Conservation (phyloP, 352 stramenopile genomes). For the Phytophthora capsici region DNA sequence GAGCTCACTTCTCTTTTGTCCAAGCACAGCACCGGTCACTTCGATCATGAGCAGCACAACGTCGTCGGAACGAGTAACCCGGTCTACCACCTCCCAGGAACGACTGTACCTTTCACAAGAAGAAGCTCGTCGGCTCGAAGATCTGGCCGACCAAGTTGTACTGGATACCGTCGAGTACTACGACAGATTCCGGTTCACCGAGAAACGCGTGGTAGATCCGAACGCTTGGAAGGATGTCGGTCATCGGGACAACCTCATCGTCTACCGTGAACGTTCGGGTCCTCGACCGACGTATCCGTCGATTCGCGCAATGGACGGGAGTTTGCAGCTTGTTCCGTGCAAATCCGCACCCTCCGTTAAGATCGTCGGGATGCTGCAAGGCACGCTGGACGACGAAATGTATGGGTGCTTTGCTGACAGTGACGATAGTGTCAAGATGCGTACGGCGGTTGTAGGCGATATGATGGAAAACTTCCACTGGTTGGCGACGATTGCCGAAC, state of each 20-base stretch:
- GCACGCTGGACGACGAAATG: constrained; percentile 51
- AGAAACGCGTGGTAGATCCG: constrained; percentile 41
- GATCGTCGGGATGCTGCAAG: constrained; percentile 46
- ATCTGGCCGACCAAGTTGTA: constrained; percentile 43
- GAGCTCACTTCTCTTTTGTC: constrained; percentile 5
- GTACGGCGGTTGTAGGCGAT: constrained; percentile 36
- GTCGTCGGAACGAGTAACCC: constrained; percentile 21
- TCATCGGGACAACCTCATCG: constrained; percentile 50
- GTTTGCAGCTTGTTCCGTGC: constrained; percentile 31
- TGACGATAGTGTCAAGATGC: constrained; percentile 43
- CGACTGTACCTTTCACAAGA: constrained; percentile 28
- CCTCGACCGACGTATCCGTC: constrained; percentile 39
- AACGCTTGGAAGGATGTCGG: constrained; percentile 52
- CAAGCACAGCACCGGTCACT: not conserved
- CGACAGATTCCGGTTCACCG: constrained; percentile 41
- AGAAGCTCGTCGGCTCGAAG: constrained; percentile 31
- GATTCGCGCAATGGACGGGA: constrained; percentile 37
- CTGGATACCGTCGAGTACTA: constrained; percentile 50
- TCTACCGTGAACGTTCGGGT: constrained; percentile 48
- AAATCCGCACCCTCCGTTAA: constrained; percentile 43
- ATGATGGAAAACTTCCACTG: constrained; percentile 47
- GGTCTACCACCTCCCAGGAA: constrained; percentile 24
- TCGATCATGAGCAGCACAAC: constrained; percentile 33
- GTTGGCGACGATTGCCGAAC: constrained; percentile 45
- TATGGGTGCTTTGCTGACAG: constrained; percentile 61